A percentile compares a stretch with the other conserved stretches of the same genome.
These are phyloP conservation scores for Forsythia viridissima DNA, from an alignment of 257 asterid species.

Conservation along the genomic window DNA sequence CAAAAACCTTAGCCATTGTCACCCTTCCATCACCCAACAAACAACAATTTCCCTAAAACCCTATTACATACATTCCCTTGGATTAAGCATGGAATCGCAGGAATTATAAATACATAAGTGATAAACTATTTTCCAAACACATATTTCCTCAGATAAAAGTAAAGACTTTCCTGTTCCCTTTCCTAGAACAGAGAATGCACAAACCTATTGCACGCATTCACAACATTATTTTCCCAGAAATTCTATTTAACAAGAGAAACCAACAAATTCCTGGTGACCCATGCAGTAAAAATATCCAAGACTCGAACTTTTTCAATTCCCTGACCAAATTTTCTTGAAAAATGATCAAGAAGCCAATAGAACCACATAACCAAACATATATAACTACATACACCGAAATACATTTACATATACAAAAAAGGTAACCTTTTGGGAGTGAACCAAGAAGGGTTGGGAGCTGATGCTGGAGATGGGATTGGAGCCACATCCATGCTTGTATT, in stretches of 20 bases:
- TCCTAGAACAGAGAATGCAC: neutral
- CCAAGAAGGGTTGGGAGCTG: slow-evolving; percentile 54
- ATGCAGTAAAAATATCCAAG: neutral
- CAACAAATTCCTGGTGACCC: neutral
- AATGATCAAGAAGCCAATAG: slow-evolving; percentile 26
- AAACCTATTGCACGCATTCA: neutral
- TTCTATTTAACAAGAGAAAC: neutral
- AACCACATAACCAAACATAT: neutral
- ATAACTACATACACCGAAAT: neutral
- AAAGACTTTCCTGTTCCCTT: neutral
- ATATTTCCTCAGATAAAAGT: neutral
- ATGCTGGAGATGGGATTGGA: slow-evolving; percentile 17
- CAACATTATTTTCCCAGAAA: neutral
- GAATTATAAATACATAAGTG: neutral
- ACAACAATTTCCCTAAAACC: neutral
- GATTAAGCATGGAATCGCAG: neutral
- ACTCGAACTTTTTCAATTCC: slow-evolving; percentile 16
- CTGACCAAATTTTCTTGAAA: slow-evolving; percentile 1
- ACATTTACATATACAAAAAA: neutral
- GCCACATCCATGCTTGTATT: slow-evolving; percentile 37
- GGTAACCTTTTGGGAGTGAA: slow-evolving; percentile 61
- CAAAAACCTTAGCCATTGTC: neutral
- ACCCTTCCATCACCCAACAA: neutral
- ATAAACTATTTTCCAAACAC: neutral
- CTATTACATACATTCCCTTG: neutral